phyloP scores from a whole-genome alignment of 306 rosid species.

The Vigna hirtella region DNA sequence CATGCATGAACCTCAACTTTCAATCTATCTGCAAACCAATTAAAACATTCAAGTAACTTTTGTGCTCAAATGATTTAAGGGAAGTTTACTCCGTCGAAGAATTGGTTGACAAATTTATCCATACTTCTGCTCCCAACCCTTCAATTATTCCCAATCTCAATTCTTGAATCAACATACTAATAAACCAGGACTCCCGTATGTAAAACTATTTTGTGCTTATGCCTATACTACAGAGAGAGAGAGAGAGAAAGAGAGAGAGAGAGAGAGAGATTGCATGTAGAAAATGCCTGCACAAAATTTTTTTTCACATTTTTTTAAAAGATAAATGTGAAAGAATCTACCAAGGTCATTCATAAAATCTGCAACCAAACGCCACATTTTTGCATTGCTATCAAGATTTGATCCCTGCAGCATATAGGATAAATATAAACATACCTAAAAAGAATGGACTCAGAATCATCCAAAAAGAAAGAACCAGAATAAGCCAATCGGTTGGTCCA shows the following conservation, averaged over 20 bases:
- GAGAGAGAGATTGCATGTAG: background rate
- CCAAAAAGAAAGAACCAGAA: slow-evolving; percentile 31
- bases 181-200: slow-evolving; percentile 9
- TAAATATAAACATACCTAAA: slow-evolving; percentile 24
- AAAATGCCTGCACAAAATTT: slow-evolving; percentile 21
- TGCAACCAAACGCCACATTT: slow-evolving; percentile 97
- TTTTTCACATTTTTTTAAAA: background rate
- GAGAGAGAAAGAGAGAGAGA: background rate
- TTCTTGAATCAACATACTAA: slow-evolving; percentile 3
- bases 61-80: background rate
- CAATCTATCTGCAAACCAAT: background rate
- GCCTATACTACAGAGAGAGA: background rate
- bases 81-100: slow-evolving; percentile 8
- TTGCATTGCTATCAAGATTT: slow-evolving; percentile 95
- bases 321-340: slow-evolving; percentile 44
- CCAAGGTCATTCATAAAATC: slow-evolving; percentile 99
- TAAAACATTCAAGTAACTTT: no score
- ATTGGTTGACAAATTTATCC: background rate
- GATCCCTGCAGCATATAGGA: slow-evolving; percentile 75
- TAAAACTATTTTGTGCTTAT: slow-evolving; percentile 4
- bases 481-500: background rate
- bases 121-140: background rate
- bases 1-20: background rate
- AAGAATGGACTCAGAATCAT: slow-evolving; percentile 20
- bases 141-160: background rate